Evolutionary conservation across 2,329 filamentous ascomycete species (phyloP), one percentile per base, ranked within the genome.

Genomic region (Neonectria ditissima): DNA sequence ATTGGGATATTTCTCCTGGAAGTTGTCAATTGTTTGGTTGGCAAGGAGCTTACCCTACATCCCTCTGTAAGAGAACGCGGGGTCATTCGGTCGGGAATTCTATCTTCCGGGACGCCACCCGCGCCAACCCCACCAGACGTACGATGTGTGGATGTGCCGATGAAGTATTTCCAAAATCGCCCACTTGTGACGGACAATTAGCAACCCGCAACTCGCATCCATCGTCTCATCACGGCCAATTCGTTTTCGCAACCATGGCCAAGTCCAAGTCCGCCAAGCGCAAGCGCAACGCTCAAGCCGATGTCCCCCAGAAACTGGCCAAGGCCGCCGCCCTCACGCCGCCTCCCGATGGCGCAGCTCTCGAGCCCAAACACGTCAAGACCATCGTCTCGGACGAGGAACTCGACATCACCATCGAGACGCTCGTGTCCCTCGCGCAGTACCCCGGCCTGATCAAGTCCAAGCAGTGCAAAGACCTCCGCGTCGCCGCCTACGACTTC

Each of bases 401-500:
- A 66, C 82, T 92, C 58, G 89, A 91, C 48, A 86, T 91, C 60
- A 83, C 89, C 1, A 82, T 91, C 59, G 90, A 92, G 32, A 91
- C 89, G 0, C 81, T 92, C 28, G 80, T 79, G 2, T 82, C 85
- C 0, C 81, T 92, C 11, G 78, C 88, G 0, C 78, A 85, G 61
- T 84, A 91, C 65, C 89, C 90, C 0, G 78, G 76, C 22, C 72
- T 91, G 22, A 91, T 90, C 75, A 92, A 92, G 76, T 87, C 88
- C 0, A 91, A 91, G 72, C 83, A 82, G 24, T 92, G 90, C 79
- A 90, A 87, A 71, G 87, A 90, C 51, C 79, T 92, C 2, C 83
- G 90, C 20, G 86, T 85, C 4, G 89, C 89, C 5, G 89, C 91
- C 8, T 91, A 91, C 71, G 87, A 89, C 20, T 92, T 92, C 63